Percentiles rank a stretch among this genome's conserved stretches.
Conservation (phyloP, 139 green algal genomes). For the Cymbomonas tetramitiformis region DNA sequence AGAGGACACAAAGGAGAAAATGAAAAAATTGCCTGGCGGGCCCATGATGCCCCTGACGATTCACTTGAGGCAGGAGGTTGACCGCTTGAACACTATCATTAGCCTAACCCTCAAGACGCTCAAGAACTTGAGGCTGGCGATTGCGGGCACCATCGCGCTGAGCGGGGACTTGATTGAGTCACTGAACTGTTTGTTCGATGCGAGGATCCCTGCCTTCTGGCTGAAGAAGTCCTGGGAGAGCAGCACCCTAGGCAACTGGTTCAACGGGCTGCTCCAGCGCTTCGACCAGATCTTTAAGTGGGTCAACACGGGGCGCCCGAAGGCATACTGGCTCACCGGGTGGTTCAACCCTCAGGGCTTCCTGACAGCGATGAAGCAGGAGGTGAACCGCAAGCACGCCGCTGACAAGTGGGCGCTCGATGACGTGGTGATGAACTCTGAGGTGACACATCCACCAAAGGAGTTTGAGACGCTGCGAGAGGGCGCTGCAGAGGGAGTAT, state of each 20-base stretch:
- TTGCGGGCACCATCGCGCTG: constrained; percentile 76
- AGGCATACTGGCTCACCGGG: constrained; percentile 80
- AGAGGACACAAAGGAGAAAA: constrained; percentile 68
- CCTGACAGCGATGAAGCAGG: constrained; percentile 33
- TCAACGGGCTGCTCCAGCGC: constrained; percentile 64
- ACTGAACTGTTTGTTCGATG: constrained; percentile 71
- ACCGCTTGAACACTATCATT: constrained; percentile 69
- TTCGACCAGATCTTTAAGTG: constrained; percentile 82
- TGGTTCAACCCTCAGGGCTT: constrained; percentile 83
- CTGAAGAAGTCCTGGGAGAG: constrained; percentile 64
- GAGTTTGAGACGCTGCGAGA: constrained; percentile 68
- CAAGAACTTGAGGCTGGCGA: constrained; percentile 68
- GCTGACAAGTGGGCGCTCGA: constrained; percentile 84
- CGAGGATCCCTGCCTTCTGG: constrained; percentile 61
- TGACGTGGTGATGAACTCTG: constrained; percentile 73
- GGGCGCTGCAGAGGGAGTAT: constrained; percentile 68
- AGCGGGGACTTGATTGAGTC: constrained; percentile 54
- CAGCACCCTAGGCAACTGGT: constrained; percentile 67
- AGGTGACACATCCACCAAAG: constrained; percentile 71
- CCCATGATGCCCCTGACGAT: constrained; percentile 66
- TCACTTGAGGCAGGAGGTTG: constrained; percentile 81
- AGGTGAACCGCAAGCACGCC: constrained; percentile 53
- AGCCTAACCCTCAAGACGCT: constrained; percentile 46
- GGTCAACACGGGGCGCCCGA: constrained; percentile 68
- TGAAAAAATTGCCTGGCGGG: constrained; percentile 64